These are phyloP conservation scores for Boletus fagicola DNA, from an alignment of 768 basidiomycete genomes.

Conservation along the genomic window DNA sequence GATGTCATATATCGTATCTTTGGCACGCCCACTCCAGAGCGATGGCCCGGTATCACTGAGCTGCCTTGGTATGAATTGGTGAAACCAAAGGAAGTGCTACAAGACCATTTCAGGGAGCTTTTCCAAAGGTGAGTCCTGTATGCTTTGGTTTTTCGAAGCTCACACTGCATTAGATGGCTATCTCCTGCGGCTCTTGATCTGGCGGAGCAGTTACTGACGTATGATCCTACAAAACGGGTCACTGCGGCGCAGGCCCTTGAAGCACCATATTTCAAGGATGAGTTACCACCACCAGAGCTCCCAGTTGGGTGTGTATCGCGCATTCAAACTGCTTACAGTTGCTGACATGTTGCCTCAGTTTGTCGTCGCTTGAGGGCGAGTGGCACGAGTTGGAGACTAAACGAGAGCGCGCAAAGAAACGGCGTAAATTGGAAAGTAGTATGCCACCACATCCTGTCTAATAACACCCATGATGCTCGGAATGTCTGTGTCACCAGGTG, in stretches of 20 bases:
- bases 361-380: slow-evolving; percentile 84
- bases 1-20: slow-evolving; percentile 89
- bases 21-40: slow-evolving; percentile 80
- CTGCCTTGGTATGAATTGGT: slow-evolving; percentile 99
- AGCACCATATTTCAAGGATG: slow-evolving; percentile 79
- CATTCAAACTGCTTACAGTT: background rate
- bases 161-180: slow-evolving; percentile 59
- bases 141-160: background rate
- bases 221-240: slow-evolving; percentile 74
- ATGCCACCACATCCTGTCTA: slow-evolving; percentile 38
- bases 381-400: slow-evolving; percentile 99
- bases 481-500: slow-evolving; percentile 12
- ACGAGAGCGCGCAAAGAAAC: slow-evolving; percentile 80
- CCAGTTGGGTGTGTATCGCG: slow-evolving; percentile 69
- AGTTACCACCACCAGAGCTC: slow-evolving; percentile 68
- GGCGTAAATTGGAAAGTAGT: slow-evolving; percentile 60
- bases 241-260: slow-evolving; percentile 79
- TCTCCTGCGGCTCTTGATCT: slow-evolving; percentile 85
- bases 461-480: slow-evolving; percentile 21
- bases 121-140: slow-evolving; percentile 70
- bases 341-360: slow-evolving; percentile 40
- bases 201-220: slow-evolving; percentile 76
- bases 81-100: slow-evolving; percentile 74
- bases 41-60: slow-evolving; percentile 80
- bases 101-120: slow-evolving; percentile 76